Evolutionary conservation across 2,329 filamentous ascomycete genomes (phyloP), one percentile per base, ranked within the genome.

Genomic region (Paecilomyces formosus): DNA sequence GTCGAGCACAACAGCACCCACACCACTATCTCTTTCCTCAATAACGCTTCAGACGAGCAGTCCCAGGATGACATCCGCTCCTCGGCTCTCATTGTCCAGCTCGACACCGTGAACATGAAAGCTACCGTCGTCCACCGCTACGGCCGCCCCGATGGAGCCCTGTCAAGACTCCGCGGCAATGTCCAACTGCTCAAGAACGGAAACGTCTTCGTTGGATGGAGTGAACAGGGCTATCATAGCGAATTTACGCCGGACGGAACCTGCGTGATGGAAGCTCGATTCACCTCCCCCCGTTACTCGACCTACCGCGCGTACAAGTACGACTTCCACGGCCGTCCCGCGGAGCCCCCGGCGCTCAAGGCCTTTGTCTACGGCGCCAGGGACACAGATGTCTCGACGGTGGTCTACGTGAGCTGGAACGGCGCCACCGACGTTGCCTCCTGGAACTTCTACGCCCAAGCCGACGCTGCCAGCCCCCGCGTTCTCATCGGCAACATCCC

Each of bases 251-350:
- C 61, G 0, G 62, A 71, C 7, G 73, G 74, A 7, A 58, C 64
- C 9, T 22, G 68, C n/a, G 55, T 72, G 4, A 66, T 74, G 61
- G 68, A 66, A 11, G 72, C 72, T 1, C 62, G 58, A 22, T 77
- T 75, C 60, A 63, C 60, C 8, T 68, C 68, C 0, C n/a, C 56
- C 1, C 67, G 68, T 8, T 72, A 69, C 58, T 68, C 68, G 6
- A 76, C 68, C 26, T 77, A 77, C 58, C 73, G 75, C 3, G 66
- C 71, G 9, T 76, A 73, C 64, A 77, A 77, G 57, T 68, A 60
- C 26, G 63, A 70, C 31, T 76, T 73, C 56, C 67, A 62, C 1
- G 72, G 74, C 15, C 65, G 66, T 8, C 72, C 72, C 3, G 53
- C 55, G 18, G 58, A 65, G 6, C 67, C 71, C 2, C 73, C 73